A percentile compares a stretch with the other conserved stretches of the same genome.
Conservation (phyloP, 495 filamentous ascomycete species). For the Penicillium arizonense region DNA sequence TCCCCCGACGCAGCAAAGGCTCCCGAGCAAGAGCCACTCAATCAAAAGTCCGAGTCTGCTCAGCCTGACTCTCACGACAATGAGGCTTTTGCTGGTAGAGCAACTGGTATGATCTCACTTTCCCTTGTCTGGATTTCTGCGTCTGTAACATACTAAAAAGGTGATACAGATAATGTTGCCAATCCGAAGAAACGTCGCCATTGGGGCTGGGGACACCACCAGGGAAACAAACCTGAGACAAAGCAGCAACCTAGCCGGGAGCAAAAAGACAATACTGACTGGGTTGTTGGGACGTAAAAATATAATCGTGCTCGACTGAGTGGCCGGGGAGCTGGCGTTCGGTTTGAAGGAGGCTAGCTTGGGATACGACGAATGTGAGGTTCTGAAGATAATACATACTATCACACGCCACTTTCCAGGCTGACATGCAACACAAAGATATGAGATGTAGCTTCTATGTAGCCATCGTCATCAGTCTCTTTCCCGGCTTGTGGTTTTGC, state of each 20-base stretch:
- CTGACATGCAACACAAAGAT: too few species aligned
- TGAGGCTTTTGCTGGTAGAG: constrained; percentile 2
- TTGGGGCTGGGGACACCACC: constrained; percentile 9
- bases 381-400: too few species aligned
- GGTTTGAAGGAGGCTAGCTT: too few species aligned
- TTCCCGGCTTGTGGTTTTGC: too few species aligned
- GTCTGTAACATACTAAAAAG: background rate
- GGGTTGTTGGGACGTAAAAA: too few species aligned
- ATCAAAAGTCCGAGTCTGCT: constrained; percentile 1
- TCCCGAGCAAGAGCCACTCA: constrained; percentile 1
- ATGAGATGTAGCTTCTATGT: too few species aligned
- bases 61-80: constrained; percentile 8
- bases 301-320: too few species aligned
- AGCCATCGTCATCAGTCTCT: too few species aligned
- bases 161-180: background rate
- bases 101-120: constrained; percentile 2
- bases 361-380: too few species aligned
- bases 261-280: constrained; percentile 6
- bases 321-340: too few species aligned
- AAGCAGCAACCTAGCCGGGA: constrained; percentile 5
- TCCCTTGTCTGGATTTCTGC: background rate
- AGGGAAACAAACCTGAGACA: background rate
- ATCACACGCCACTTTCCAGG: too few species aligned
- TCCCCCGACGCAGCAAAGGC: background rate
- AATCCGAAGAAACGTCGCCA: constrained; percentile 1